phyloP scores from a whole-genome alignment of 192 early-diverging fungal species.

The Rhizophagus clarus region DNA sequence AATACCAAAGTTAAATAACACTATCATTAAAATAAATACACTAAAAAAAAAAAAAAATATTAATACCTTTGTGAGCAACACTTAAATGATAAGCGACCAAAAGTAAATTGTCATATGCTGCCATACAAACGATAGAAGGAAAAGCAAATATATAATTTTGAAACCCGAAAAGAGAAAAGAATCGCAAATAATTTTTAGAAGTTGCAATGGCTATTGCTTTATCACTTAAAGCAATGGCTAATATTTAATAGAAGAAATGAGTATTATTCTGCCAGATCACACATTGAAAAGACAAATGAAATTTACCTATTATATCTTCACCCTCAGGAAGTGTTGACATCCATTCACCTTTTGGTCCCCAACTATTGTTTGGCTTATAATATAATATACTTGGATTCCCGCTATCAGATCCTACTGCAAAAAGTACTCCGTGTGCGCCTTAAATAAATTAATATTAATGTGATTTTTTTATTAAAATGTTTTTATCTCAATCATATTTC shows the following conservation, averaged over 20 bases:
- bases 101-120: conserved; percentile 43
- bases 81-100: conserved; percentile 43
- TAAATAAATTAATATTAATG: background rate
- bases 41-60: background rate
- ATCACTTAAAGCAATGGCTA: conserved; percentile 73
- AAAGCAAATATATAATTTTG: conserved; percentile 76
- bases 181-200: conserved; percentile 70
- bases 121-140: conserved; percentile 49
- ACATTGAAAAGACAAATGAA: background rate
- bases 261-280: background rate
- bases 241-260: background rate
- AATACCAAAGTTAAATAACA: background rate
- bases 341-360: conserved; percentile 80
- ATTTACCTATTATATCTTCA: conserved; percentile 66
- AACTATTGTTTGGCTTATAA: conserved; percentile 73
- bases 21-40: background rate
- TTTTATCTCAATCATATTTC: background rate
- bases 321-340: conserved; percentile 60
- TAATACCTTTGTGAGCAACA: conserved; percentile 35
- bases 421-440: conserved; percentile 67
- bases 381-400: conserved; percentile 63
- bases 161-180: conserved; percentile 78
- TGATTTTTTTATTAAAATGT: background rate
- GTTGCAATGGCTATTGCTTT: conserved; percentile 74
- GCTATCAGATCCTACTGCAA: conserved; percentile 58